Base-by-base conservation (phyloP, 2,329 filamentous ascomycete genomes). In the Fonsecaea pedrosoi region DNA sequence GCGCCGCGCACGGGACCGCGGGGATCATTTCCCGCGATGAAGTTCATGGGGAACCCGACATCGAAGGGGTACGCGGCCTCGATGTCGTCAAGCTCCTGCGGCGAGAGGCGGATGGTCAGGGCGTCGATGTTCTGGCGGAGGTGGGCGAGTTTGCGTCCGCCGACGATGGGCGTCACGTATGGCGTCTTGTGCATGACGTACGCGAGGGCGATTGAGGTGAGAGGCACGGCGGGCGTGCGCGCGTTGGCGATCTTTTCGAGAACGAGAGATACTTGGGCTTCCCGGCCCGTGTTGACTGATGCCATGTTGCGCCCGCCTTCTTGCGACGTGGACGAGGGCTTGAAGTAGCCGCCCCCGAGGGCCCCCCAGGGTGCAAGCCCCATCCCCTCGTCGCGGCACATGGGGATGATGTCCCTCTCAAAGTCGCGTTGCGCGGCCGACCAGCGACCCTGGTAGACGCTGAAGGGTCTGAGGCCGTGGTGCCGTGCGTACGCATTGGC, bases 401-500 rank as follows among this genome's bases (percentile, higher is more conserved):
- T 91, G 50, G 87, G 87, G 40, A 91, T 82, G 71, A 90, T 88
- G n/a, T 90, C 88, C 30, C 87, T 82, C 78, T 90, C 88, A 59
- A 90, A 85, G 75, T 92, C 90, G 30, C 90, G 85, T 56, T 86
- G 82, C 1, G 80, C 82, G 18, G 84, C 82, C 25, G 80, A 85
- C 87, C 88, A 92, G 10, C 78, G 80, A 9, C 89, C 89, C 77
- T 90, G 88, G 76, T 90, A 91, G 35, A 91, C 85, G 40, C 82
- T 85, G 79, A 93, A 93, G 45, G 85, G 88, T 1, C 87, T 86
- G 34, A 92, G 82, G n/a, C 88, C 89, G 69, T 92, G 86, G 69
- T 86, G 84, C 50, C 88, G 85, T 6, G 91, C 91, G 74, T 92
- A 77, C 77, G 82, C 73, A 64, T 85, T 84, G 0, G 81, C 81